These are phyloP conservation scores for Aspergillus sclerotioniger DNA, from an alignment of 495 filamentous ascomycete genomes.

Conservation along the genomic window DNA sequence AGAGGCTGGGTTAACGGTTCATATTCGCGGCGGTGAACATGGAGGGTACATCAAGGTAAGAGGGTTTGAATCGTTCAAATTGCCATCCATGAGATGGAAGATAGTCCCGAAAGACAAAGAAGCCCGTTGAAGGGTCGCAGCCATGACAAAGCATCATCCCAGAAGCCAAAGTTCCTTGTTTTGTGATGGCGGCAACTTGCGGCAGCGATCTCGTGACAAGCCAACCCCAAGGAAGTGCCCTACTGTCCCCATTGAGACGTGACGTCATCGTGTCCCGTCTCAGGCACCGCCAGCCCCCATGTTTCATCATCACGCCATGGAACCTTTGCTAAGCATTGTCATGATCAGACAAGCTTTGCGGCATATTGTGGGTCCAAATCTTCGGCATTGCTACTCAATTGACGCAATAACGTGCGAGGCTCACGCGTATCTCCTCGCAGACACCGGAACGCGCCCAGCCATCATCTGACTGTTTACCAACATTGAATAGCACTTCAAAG, in stretches of 20 bases:
- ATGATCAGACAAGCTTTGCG: background rate
- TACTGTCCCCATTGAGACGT: background rate
- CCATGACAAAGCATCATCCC: background rate
- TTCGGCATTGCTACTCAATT: background rate
- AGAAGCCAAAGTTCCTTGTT: constrained; percentile 3
- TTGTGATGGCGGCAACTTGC: background rate
- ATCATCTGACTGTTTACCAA: no score
- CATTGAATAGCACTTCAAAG: no score
- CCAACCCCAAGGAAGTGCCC: constrained; percentile 1
- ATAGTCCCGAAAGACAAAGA: background rate
- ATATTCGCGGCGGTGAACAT: background rate
- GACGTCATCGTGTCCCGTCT: background rate
- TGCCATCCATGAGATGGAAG: background rate
- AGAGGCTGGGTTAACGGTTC: background rate
- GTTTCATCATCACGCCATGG: no score
- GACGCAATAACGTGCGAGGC: background rate
- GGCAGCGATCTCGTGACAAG: background rate
- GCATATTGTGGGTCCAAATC: background rate
- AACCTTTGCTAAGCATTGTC: background rate
- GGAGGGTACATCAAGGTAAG: background rate
- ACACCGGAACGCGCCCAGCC: no score
- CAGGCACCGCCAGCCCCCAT: no score
- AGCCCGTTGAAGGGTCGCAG: background rate
- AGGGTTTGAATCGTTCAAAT: background rate
- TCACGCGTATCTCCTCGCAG: no score